These are phyloP conservation scores for Fusarium decemcellulare DNA, from an alignment of 2,329 filamentous ascomycete genomes.

Conservation along the genomic window DNA sequence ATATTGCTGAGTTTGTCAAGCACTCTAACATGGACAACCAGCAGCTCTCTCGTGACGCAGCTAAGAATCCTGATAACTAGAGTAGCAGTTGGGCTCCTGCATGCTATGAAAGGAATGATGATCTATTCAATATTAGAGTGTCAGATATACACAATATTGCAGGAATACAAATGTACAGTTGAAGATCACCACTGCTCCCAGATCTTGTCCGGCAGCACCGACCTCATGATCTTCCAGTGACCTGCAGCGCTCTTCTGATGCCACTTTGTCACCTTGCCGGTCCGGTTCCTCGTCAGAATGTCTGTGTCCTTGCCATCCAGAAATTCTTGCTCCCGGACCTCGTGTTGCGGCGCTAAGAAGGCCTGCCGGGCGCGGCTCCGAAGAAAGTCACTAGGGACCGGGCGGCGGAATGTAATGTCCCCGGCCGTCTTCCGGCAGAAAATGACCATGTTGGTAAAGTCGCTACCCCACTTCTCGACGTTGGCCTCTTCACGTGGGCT, in stretches of 20 bases:
- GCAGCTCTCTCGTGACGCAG: slow-evolving; percentile 46
- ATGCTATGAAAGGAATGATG: not conserved
- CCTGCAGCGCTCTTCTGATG: slow-evolving; percentile 83
- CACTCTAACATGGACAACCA: slow-evolving; percentile 55
- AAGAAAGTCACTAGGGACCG: slow-evolving; percentile 76
- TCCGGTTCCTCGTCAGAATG: slow-evolving; percentile 74
- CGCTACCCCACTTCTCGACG: slow-evolving; percentile 64
- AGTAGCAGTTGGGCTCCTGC: too few relatives aligned
- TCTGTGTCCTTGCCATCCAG: slow-evolving; percentile 61
- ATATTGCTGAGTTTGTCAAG: slow-evolving; percentile 65
- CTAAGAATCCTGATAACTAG: slow-evolving; percentile 34
- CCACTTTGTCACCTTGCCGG: slow-evolving; percentile 76
- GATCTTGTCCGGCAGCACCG: slow-evolving; percentile 80
- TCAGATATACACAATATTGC: slow-evolving; percentile 18
- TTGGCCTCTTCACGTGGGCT: slow-evolving; percentile 65
- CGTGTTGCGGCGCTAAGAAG: slow-evolving; percentile 80
- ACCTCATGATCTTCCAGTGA: slow-evolving; percentile 95
- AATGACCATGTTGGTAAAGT: slow-evolving; percentile 97
- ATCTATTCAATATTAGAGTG: slow-evolving; percentile 13
- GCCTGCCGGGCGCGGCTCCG: slow-evolving; percentile 77
- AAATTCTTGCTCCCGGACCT: slow-evolving; percentile 71
- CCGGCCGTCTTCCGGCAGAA: slow-evolving; percentile 82
- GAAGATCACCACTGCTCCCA: slow-evolving; percentile 83
- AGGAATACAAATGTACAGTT: not conserved
- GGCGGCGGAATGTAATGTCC: slow-evolving; percentile 75